Base-by-base conservation (phyloP, 148 eudicot species). In the Rhododendron ovatum region DNA sequence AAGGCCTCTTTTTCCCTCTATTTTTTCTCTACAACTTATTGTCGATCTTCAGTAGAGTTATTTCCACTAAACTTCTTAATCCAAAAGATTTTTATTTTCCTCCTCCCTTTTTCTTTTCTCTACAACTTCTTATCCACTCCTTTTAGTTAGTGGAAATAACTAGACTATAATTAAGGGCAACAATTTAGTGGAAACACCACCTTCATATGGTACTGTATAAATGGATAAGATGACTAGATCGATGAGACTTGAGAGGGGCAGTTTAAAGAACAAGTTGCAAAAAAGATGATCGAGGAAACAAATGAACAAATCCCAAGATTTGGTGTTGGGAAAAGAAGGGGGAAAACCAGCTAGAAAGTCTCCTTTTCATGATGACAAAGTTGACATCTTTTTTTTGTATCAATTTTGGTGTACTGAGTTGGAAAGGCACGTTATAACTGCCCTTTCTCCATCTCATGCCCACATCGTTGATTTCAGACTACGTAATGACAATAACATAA, bases 361-460 rank as follows among this genome's bases (percentile, higher is more conserved):
- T 63, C 69, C 55, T 78, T 30, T 47, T 26, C 53, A 73, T 83
- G 88, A 80, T 55, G 83, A 51, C 41, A 85, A 87, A 89, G 83
- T 85, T 26, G 85, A 85, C 77, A 47, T 59, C 59, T 73, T 51
- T 87, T 73, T 65, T 87, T 77, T 28, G 74, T 79, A 14, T 33
- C 73, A 37, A 77, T 83, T 85, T 89, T 50, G 82, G 87, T 74
- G 87, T 74, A 63, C 67, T 85, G 89, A 85, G 85, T 77, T 87
- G 88, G 88, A 85, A 90, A 90, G 86, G 41, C 76, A 73, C 69
- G 81, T 22, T 51, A 76, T 82, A 28, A n/a, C 59, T 41, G 45
- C 8, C 45, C 45, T 18, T 85, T 85, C 47, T 50, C 61, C 79
- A 65, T 80, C 87, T 51, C 75, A 37, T 81, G 74, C 86, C 80